Evolutionary conservation across 805 yeast genomes (phyloP).

Genomic region (Lipomyces japonicus): DNA sequence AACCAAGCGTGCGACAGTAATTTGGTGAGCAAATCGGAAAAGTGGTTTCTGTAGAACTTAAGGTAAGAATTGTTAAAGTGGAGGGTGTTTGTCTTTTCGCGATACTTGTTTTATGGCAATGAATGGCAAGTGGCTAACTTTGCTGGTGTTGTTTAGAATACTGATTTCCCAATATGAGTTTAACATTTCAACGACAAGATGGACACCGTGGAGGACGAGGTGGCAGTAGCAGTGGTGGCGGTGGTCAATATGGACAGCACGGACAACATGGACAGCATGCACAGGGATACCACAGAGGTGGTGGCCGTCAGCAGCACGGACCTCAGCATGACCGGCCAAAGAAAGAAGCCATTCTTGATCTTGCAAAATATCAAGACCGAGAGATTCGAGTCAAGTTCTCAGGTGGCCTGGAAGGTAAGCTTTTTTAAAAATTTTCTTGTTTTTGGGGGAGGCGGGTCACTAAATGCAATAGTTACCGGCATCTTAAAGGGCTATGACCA

Average conservation of each 20-base stretch:
- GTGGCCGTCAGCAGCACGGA: conserved; percentile 15
- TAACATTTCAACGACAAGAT: conserved; percentile 10
- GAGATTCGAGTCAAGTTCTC: conserved; percentile 70
- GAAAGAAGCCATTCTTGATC: conserved; percentile 82
- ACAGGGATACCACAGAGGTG: conserved; percentile 19
- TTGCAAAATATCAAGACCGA: conserved; percentile 71
- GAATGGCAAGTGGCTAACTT: no score
- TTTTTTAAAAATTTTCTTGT: neutral
- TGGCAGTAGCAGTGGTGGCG: conserved; percentile 6
- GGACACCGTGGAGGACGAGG: neutral
- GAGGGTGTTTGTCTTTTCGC: no score
- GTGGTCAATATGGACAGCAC: neutral
- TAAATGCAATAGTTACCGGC: conserved; percentile 52
- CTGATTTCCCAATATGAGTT: no score
- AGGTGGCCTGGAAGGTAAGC: conserved; percentile 67
- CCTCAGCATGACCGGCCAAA: conserved; percentile 63
- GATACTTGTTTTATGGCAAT: no score
- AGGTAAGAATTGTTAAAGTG: no score
- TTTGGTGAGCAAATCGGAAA: no score
- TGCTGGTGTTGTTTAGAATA: no score
- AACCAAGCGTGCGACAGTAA: no score
- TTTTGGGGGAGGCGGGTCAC: neutral
- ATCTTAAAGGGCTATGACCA: conserved; percentile 88
- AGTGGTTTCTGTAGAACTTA: no score
- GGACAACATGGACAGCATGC: neutral